Percentiles rank a stretch among this genome's conserved stretches.
Conservation (phyloP, 371 early-diverging fungal species). For the Encephalitozoon intestinalis region DNA sequence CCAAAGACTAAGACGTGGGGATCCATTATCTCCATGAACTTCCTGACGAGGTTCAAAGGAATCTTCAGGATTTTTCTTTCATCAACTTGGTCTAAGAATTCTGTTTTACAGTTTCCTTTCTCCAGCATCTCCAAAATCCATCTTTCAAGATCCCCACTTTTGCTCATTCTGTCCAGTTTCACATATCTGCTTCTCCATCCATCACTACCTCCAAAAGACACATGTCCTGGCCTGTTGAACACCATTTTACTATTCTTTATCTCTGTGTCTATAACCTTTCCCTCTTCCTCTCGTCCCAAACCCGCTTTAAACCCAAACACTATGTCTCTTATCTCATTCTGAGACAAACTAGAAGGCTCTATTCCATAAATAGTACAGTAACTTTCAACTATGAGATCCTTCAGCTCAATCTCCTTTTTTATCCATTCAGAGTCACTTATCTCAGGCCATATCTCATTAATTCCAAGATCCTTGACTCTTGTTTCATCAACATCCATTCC, state of each 20-base stretch:
- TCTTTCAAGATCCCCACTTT: not conserved
- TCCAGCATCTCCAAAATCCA: not conserved
- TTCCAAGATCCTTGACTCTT: slow-evolving; percentile 81
- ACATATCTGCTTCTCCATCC: not conserved
- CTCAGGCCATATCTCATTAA: slow-evolving; percentile 90
- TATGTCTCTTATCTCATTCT: slow-evolving; percentile 91
- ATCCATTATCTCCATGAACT: not conserved
- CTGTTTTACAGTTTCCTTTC: not conserved
- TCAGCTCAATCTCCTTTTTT: slow-evolving; percentile 80
- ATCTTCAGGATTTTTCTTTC: not conserved
- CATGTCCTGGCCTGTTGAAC: not conserved
- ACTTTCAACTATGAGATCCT: slow-evolving; percentile 89
- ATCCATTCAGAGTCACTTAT: slow-evolving; percentile 91
- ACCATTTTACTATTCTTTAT: not conserved
- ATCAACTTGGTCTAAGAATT: not conserved
- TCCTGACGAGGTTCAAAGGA: not conserved
- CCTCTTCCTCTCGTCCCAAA: slow-evolving; percentile 66
- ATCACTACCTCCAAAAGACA: not conserved
- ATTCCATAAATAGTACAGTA: slow-evolving; percentile 96
- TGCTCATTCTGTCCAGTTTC: not conserved
- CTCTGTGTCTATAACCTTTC: not conserved
- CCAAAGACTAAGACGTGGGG: not conserved
- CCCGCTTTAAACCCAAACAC: slow-evolving; percentile 94
- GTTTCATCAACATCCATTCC: slow-evolving; percentile 86
- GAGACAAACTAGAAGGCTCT: slow-evolving; percentile 82